A percentile compares a stretch with the other conserved stretches of the same genome.
Conservation (phyloP, 2,329 filamentous ascomycete species). For the Claviceps lovelessii region DNA sequence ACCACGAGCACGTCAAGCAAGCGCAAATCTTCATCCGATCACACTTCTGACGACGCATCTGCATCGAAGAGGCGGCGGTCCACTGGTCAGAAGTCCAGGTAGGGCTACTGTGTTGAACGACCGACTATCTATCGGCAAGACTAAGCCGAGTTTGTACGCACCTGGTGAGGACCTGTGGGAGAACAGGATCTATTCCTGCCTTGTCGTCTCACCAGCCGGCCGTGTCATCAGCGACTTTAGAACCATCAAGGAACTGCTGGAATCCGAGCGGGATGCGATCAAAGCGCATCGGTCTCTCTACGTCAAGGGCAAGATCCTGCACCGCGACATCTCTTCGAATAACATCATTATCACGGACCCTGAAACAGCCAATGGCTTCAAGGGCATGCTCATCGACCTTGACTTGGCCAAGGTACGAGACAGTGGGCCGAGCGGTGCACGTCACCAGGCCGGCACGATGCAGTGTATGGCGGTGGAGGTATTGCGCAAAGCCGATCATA, state of each 20-base stretch:
- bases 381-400: conserved; percentile 14
- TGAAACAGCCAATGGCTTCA: conserved; percentile 8
- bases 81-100: conserved; percentile 6
- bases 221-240: conserved; percentile 4
- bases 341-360: conserved; percentile 2
- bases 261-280: conserved; percentile 4
- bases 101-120: not conserved
- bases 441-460: conserved; percentile 16
- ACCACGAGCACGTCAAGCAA: not conserved
- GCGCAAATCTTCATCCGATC: conserved; percentile 4
- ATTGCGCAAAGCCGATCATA: conserved; percentile 15
- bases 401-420: conserved; percentile 8
- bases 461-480: conserved; percentile 23
- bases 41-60: conserved; percentile 4
- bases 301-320: not conserved
- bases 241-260: not conserved
- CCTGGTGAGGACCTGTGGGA: conserved; percentile 5
- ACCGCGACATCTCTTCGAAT: conserved; percentile 3
- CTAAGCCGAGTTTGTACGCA: conserved; percentile 5
- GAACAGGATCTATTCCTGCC: conserved; percentile 5
- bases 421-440: conserved; percentile 10
- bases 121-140: not conserved
- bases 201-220: conserved; percentile 5
- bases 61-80: conserved; percentile 5
- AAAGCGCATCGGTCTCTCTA: conserved; percentile 4